These are phyloP conservation scores for Cyberlindnera mississippiensis DNA, from an alignment of 805 yeast genomes.

Conservation along the genomic window DNA sequence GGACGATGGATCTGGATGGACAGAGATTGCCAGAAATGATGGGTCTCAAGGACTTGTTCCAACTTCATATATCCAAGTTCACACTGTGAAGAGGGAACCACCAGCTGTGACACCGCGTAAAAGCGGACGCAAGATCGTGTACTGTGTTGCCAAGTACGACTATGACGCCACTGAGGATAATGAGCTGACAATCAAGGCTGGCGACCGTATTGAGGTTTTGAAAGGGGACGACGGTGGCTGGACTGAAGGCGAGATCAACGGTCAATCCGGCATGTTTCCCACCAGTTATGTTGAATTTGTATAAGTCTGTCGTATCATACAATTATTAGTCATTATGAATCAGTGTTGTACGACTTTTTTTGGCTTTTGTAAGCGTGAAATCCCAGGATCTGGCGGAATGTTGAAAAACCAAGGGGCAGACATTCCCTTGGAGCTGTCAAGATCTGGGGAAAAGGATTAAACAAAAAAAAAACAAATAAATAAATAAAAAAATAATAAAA, in stretches of 20 bases:
- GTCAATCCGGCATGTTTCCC: slow-evolving; percentile 69
- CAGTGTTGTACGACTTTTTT: too few relatives aligned
- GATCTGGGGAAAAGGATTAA: too few relatives aligned
- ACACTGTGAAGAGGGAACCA: slow-evolving; percentile 17
- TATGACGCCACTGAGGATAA: slow-evolving; percentile 52
- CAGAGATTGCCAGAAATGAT: slow-evolving; percentile 47
- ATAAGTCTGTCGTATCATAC: too few relatives aligned
- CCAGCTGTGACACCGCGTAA: slow-evolving; percentile 24
- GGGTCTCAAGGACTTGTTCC: slow-evolving; percentile 78
- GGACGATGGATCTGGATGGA: slow-evolving; percentile 93
- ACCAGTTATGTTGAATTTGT: slow-evolving; percentile 50
- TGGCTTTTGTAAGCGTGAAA: too few relatives aligned
- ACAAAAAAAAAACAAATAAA: too few relatives aligned
- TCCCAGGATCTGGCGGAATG: neutral
- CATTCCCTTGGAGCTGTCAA: too few relatives aligned
- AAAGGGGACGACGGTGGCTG: slow-evolving; percentile 86
- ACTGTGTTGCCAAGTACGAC: slow-evolving; percentile 24
- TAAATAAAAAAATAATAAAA: too few relatives aligned
- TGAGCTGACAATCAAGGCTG: slow-evolving; percentile 67
- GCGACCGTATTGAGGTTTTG: slow-evolving; percentile 67
- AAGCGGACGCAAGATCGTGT: slow-evolving; percentile 15
- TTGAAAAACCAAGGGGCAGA: too few relatives aligned
- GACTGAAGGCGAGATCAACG: slow-evolving; percentile 85
- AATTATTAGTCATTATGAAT: too few relatives aligned
- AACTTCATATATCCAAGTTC: slow-evolving; percentile 62